A percentile compares a stretch with the other conserved stretches of the same genome.
phyloP scores from a whole-genome alignment of 345 rosid species.

The Rhizophora apiculata region DNA sequence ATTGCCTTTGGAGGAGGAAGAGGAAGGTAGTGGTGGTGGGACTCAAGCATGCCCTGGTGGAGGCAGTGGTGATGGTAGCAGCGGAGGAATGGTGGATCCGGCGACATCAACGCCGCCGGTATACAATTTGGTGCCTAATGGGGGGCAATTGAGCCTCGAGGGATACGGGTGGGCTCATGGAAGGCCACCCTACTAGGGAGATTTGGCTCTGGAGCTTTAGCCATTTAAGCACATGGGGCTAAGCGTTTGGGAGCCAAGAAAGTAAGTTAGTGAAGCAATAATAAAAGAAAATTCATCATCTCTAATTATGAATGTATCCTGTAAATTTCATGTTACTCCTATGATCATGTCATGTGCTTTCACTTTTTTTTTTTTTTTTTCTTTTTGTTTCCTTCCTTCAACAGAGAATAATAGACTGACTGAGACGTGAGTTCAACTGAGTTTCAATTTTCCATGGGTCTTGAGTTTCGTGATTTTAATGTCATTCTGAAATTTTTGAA shows the following conservation, averaged over 20 bases:
- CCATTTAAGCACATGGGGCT: too few species aligned
- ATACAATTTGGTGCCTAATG: conserved; percentile 20
- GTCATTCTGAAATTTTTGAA: too few species aligned
- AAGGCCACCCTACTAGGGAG: conserved; percentile 36
- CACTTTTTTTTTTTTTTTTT: background rate
- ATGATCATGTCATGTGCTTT: background rate
- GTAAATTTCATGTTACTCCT: conserved; percentile 1
- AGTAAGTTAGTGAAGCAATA: conserved; percentile 11
- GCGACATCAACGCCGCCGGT: conserved; percentile 17
- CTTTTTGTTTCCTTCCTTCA: background rate
- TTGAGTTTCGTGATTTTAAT: too few species aligned
- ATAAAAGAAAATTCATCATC: background rate
- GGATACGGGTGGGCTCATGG: conserved; percentile 55
- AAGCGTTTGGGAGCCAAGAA: background rate
- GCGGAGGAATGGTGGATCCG: conserved; percentile 17
- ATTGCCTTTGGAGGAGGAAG: conserved; percentile 26
- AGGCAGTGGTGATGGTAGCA: conserved; percentile 1
- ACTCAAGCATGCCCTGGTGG: conserved; percentile 13
- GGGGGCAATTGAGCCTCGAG: conserved; percentile 37
- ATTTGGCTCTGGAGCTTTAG: background rate
- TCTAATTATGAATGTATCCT: background rate
- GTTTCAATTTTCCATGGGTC: background rate
- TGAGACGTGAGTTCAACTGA: background rate
- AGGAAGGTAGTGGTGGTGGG: conserved; percentile 17
- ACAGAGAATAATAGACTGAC: background rate